These are phyloP conservation scores for Xylaria arbuscula DNA, from an alignment of 2,329 filamentous ascomycete genomes.

Conservation along the genomic window DNA sequence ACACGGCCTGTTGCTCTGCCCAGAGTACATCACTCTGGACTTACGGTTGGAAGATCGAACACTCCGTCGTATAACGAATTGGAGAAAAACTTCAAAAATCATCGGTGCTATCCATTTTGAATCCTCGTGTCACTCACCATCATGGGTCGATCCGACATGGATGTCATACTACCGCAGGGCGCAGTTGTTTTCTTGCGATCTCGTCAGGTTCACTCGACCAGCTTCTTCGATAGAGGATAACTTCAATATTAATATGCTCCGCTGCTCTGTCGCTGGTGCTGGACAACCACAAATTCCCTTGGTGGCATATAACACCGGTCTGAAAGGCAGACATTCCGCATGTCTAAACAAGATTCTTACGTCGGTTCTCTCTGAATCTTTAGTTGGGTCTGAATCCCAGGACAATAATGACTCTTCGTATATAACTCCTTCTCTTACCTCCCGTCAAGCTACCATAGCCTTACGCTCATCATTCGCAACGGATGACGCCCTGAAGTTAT, in stretches of 20 bases:
- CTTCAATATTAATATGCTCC: conserved; percentile 67
- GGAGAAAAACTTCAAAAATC: conserved; percentile 68
- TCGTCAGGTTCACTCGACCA: conserved; percentile 70
- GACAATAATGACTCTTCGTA: conserved; percentile 42
- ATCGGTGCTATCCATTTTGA: conserved; percentile 66
- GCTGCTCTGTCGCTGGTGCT: conserved; percentile 59
- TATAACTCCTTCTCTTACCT: conserved; percentile 62
- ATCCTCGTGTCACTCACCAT: conserved; percentile 52
- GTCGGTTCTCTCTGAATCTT: conserved; percentile 64
- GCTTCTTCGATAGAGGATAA: conserved; percentile 70
- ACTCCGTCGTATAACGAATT: conserved; percentile 61
- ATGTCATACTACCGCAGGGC: conserved; percentile 68
- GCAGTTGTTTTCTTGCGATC: conserved; percentile 67
- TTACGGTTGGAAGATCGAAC: conserved; percentile 64
- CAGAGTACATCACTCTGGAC: conserved; percentile 73
- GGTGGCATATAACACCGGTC: conserved; percentile 73
- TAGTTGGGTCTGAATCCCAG: conserved; percentile 38
- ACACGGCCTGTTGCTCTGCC: conserved; percentile 70
- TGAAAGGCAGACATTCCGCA: conserved; percentile 70
- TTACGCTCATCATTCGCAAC: conserved; percentile 74
- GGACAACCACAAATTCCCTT: conserved; percentile 62
- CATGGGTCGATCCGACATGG: conserved; percentile 69
- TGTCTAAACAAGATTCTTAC: conserved; percentile 75
- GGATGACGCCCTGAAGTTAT: conserved; percentile 73
- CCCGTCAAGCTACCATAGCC: conserved; percentile 71